Base-by-base conservation (phyloP, 371 early-diverging fungal genomes). In the Actinomortierella ambigua region DNA sequence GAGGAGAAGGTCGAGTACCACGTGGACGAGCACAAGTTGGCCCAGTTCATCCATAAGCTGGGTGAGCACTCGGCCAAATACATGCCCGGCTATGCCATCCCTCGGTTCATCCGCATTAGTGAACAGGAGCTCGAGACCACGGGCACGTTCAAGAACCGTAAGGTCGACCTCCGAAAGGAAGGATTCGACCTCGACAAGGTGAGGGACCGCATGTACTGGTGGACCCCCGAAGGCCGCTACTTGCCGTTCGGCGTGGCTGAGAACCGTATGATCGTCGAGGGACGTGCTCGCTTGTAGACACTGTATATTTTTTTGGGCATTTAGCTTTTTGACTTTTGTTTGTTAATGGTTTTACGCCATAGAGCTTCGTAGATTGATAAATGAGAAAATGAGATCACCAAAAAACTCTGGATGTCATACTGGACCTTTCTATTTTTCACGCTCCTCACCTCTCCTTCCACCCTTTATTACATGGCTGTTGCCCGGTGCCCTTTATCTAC, bases 61-160 rank as follows among this genome's bases (percentile, higher is more conserved):
- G 24, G 65, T 1, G 55, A 14, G 4, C 24, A 70, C 50, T 61
- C 28, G 9, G 46, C 18, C 23, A 69, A 69, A 56, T 28, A 13
- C 1, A 44, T 75, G 22, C 76, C 76, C 2, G 39, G 57, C 6
- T 70, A 65, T 47, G 70, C 70, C 13, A 50, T 70, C 9, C 76
- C 76, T 13, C 56, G 70, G 26, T 76, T 76, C 42, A 20, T 76
- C 20, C 57, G 66, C 17, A 65, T 76, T 23, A 49, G 65, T 4
- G 67, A 63, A 27, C 56, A 63, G 23, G 69, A 56, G 20, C 57
- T 71, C 27, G 62, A 57, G 52, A 69, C 77, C 14, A 86, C 85
- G 5, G 82, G 77, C 24, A 84, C 85, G 17, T 84, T 83, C 54
- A 86, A 86, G 57, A 83, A 83, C 46, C 69, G 65, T 61, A 86